Evolutionary conservation across 441 rosid genomes (phyloP).

Genomic region (Sinapis alba): DNA sequence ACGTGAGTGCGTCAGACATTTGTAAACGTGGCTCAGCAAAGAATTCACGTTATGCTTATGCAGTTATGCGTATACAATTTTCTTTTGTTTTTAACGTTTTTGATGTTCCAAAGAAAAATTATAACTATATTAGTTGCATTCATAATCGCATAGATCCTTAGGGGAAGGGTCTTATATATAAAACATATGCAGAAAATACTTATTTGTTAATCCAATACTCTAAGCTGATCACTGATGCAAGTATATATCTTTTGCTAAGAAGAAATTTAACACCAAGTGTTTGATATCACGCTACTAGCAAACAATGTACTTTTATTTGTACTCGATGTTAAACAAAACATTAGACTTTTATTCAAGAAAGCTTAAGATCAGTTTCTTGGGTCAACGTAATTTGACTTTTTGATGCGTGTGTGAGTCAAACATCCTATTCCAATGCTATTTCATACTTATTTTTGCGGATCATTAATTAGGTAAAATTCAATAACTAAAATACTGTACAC

Average conservation of each 20-base stretch:
- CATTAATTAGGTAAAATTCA: background rate
- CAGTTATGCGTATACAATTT: too few species aligned
- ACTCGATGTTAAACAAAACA: background rate
- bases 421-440: background rate
- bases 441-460: background rate
- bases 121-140: background rate
- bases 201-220: too few species aligned
- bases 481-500: too few species aligned
- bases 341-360: background rate
- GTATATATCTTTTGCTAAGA: too few species aligned
- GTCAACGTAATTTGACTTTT: background rate
- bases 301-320: background rate
- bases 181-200: too few species aligned
- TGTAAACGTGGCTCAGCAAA: constrained; percentile 13
- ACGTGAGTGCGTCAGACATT: constrained; percentile 33
- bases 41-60: background rate
- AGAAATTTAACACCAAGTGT: too few species aligned
- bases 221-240: too few species aligned
- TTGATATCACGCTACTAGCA: too few species aligned
- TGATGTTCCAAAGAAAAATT: too few species aligned
- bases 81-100: too few species aligned
- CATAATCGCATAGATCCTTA: background rate
- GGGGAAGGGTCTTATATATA: background rate
- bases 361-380: background rate
- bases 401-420: background rate